phyloP scores from a whole-genome alignment of 306 rosid genomes.

The Cicer pinnatifidum region DNA sequence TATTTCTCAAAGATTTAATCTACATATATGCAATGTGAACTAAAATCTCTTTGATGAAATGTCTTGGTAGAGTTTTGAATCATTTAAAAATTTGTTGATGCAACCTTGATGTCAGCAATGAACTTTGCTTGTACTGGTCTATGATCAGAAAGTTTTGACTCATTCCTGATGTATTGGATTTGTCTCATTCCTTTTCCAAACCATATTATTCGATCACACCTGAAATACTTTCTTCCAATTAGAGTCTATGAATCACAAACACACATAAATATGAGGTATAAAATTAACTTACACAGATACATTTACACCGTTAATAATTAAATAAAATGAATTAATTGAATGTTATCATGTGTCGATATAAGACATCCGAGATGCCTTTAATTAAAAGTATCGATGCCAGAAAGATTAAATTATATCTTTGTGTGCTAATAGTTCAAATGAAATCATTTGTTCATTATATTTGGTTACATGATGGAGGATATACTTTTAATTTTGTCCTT shows the following conservation, averaged over 20 bases:
- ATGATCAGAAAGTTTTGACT: conserved; percentile 57
- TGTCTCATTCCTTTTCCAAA: conserved; percentile 63
- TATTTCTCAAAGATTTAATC: conserved; percentile 45
- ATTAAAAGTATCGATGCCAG: no score
- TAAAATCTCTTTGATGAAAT: conserved; percentile 49
- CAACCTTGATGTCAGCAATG: conserved; percentile 46
- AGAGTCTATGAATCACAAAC: not conserved
- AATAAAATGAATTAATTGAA: no score
- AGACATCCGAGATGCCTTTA: no score
- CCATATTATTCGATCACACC: conserved; percentile 68
- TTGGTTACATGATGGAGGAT: not conserved
- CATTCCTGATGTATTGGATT: conserved; percentile 50
- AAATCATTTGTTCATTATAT: conserved; percentile 21
- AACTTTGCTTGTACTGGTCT: conserved; percentile 59
- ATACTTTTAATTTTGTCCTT: not conserved
- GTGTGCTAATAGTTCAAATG: conserved; percentile 28
- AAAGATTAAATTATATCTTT: not conserved
- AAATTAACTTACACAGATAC: no score
- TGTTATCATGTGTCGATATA: no score
- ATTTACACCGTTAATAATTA: no score
- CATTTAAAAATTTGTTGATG: conserved; percentile 25
- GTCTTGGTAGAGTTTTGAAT: conserved; percentile 17
- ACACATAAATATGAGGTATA: no score
- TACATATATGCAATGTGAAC: conserved; percentile 3
- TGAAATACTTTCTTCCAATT: conserved; percentile 36